A percentile compares a stretch with the other conserved stretches of the same genome.
Conservation (phyloP, 1,284 basidiomycete genomes). For the Caloboletus inedulis region DNA sequence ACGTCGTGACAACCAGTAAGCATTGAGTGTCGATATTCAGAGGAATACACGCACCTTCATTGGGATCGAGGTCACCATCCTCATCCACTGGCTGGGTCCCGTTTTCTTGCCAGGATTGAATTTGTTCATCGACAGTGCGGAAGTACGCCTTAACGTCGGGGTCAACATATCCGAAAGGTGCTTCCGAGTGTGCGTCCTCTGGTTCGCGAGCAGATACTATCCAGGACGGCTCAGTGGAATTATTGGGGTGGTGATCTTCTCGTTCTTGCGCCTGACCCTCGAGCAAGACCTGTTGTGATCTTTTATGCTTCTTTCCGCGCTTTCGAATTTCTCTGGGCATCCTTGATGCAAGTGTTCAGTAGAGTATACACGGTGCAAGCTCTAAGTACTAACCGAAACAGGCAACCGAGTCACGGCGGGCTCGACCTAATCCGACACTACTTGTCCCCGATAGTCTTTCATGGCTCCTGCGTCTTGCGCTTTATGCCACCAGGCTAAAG, state of each 20-base stretch:
- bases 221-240: slow-evolving; percentile 55
- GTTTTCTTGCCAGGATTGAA: slow-evolving; percentile 78
- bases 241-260: slow-evolving; percentile 19
- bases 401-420: slow-evolving; percentile 1
- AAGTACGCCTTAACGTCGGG: slow-evolving; percentile 91
- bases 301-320: slow-evolving; percentile 73
- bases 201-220: slow-evolving; percentile 46
- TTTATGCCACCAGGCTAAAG: slow-evolving; percentile 73
- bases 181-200: slow-evolving; percentile 55
- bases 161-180: slow-evolving; percentile 86
- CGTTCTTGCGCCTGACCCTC: slow-evolving; percentile 17
- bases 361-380: not conserved
- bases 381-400: not conserved
- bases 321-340: slow-evolving; percentile 76
- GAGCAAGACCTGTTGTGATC: slow-evolving; percentile 30
- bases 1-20: slow-evolving; percentile 3
- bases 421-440: not conserved
- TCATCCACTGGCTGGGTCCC: slow-evolving; percentile 35
- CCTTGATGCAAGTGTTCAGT: not conserved
- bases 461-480: slow-evolving; percentile 74
- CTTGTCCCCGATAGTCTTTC: not conserved
- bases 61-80: slow-evolving; percentile 58
- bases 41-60: slow-evolving; percentile 59
- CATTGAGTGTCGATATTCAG: not conserved
- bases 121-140: slow-evolving; percentile 79